Conservation (phyloP, 371 early-diverging fungal species). For the Paraphysoderma sedebokerense region DNA sequence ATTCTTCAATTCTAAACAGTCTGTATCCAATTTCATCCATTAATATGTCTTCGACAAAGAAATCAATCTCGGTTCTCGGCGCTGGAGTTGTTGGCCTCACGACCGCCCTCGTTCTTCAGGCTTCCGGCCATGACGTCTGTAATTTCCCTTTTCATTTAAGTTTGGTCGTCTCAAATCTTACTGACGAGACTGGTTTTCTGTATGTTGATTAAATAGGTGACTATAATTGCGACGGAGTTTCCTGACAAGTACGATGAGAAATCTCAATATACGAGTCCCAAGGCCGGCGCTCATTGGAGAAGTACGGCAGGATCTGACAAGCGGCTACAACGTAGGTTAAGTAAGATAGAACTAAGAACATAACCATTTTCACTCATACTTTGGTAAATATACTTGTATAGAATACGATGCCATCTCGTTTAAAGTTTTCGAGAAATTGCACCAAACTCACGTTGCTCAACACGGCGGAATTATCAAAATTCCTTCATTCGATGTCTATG, state of each 20-base stretch:
- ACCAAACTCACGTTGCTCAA: constrained; percentile 1
- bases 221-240: constrained; percentile 8
- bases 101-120: constrained; percentile 15
- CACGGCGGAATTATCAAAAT: constrained; percentile 9
- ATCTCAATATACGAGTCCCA: constrained; percentile 28
- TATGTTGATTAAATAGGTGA: too few relatives aligned
- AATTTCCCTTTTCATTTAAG: constrained; percentile 3
- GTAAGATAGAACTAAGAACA: background rate
- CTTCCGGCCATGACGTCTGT: constrained; percentile 10
- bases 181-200: background rate
- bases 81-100: constrained; percentile 38
- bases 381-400: constrained; percentile 1
- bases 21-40: too few relatives aligned
- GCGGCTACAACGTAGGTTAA: constrained; percentile 9
- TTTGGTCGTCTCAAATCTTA: background rate
- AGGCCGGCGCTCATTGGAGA: constrained; percentile 46
- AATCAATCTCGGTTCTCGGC: constrained; percentile 26
- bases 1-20: too few relatives aligned
- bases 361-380: background rate
- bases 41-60: too few relatives aligned
- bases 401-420: constrained; percentile 16
- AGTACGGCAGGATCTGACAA: constrained; percentile 21
- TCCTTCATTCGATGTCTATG: constrained; percentile 9
- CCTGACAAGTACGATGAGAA: constrained; percentile 1
- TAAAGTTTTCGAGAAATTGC: constrained; percentile 5